Evolutionary conservation across 345 rosid genomes (phyloP), one percentile per base, ranked within the genome.

Genomic region (Arabis hirsuta): DNA sequence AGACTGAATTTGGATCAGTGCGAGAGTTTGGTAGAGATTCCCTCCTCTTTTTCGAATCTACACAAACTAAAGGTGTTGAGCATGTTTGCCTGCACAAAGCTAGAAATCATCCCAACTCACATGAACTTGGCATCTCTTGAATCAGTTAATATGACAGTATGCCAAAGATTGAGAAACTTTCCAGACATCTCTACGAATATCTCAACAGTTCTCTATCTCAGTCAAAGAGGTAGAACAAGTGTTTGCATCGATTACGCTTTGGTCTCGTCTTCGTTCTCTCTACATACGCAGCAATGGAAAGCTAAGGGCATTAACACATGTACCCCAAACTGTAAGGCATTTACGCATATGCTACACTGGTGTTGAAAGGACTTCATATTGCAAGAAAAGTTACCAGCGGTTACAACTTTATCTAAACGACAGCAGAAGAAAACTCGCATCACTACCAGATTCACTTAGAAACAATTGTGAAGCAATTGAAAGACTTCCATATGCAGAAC

Each of bases 131-230:
- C 32, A 11, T 78, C 22, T 27, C 55, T 55, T 42, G 47, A 31
- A 50, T 20, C 42, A 31, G 54, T 50, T 26, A 45, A 32, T 66
- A 59, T 34, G 13, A 59, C 2, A 1, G 42, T 45, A 0, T 81
- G 82, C 70, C 13, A 4, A 19, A 54, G 27, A 7, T 19, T 77
- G 55, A 48, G 9, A 29, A 60, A 6, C 16, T 53, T 77, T 59
- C 73, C 73, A 16, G 62, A 65, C 13, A 52, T 77, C 4, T 47
- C 63, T 11, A 19, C 36, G 0, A 59, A 66, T 36, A 61, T 78
- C 47, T 3, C 22, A 5, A 5, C 12, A 51, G 2, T 22, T 73
- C 19, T 54, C 19, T 54, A 53, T 53, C 58, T 27, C 58, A 27
- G 19, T 54, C 19, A 54, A 16, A 52, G 56, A 13, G 5, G 58